phyloP scores from a whole-genome alignment of 1,284 basidiomycete species.

The Golubevia sp. region DNA sequence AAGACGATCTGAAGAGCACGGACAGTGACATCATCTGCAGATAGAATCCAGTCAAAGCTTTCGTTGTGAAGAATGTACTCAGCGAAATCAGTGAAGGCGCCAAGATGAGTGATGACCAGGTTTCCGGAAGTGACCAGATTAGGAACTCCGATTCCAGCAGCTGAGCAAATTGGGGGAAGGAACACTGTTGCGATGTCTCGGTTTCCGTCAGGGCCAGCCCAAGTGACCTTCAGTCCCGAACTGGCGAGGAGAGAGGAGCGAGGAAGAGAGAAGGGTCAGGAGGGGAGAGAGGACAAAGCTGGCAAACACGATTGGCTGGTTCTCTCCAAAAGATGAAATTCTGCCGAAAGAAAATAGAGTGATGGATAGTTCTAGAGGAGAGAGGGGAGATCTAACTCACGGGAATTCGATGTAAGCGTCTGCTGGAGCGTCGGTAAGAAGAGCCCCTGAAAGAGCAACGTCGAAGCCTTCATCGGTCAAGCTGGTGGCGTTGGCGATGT shows the following conservation, averaged over 20 bases:
- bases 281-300: background rate
- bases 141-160: conserved; percentile 43
- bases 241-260: background rate
- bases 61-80: conserved; percentile 72
- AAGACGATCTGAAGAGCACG: conserved; percentile 74
- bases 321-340: too few relatives aligned
- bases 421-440: conserved; percentile 43
- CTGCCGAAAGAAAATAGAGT: too few relatives aligned
- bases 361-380: too few relatives aligned
- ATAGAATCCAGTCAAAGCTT: conserved; percentile 74
- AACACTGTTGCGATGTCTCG: conserved; percentile 41
- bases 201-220: conserved; percentile 26
- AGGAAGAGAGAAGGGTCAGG: background rate
- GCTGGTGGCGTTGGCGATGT: conserved; percentile 43
- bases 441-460: conserved; percentile 64
- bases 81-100: conserved; percentile 71
- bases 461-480: conserved; percentile 50
- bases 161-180: conserved; percentile 52
- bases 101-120: conserved; percentile 55
- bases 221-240: conserved; percentile 26
- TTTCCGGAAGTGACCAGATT: conserved; percentile 32
- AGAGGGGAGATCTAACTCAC: too few relatives aligned
- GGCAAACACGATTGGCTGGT: too few relatives aligned
- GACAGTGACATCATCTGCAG: conserved; percentile 70
- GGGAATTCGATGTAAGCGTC: conserved; percentile 57